Percentiles rank a stretch among this genome's conserved stretches.
phyloP scores from a whole-genome alignment of 108 stramenopile species.

The Cyclotella atomus region DNA sequence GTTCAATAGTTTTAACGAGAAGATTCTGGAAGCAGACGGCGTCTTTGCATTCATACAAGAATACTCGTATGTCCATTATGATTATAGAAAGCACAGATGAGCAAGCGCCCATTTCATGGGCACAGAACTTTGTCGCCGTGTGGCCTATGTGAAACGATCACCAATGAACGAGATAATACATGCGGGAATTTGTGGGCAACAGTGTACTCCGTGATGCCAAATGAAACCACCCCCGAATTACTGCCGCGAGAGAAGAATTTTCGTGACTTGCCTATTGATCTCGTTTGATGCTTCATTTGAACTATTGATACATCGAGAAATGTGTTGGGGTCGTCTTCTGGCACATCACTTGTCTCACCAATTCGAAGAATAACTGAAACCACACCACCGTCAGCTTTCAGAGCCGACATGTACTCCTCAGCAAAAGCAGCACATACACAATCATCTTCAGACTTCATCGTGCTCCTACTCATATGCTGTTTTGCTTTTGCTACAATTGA shows the following conservation, averaged over 20 bases:
- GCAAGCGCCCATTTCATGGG: no score
- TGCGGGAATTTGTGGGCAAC: slow-evolving; percentile 81
- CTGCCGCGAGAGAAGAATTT: slow-evolving; percentile 35
- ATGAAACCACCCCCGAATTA: background rate
- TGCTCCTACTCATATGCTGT: slow-evolving; percentile 1
- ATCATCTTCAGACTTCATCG: slow-evolving; percentile 46
- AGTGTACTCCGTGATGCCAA: slow-evolving; percentile 63
- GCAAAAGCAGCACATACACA: slow-evolving; percentile 61
- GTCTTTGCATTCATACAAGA: background rate
- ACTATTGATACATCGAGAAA: slow-evolving; percentile 53
- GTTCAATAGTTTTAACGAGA: background rate
- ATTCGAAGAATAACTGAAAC: slow-evolving; percentile 35
- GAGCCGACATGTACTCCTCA: slow-evolving; percentile 52
- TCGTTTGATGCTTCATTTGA: slow-evolving; percentile 36
- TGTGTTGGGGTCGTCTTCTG: slow-evolving; percentile 38
- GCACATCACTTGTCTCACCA: slow-evolving; percentile 13
- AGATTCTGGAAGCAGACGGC: background rate
- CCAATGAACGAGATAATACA: slow-evolving; percentile 73
- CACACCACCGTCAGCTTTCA: slow-evolving; percentile 28
- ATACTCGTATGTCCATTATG: background rate
- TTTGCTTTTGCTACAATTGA: slow-evolving; percentile 42
- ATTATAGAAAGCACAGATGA: background rate
- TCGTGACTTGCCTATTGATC: slow-evolving; percentile 29
- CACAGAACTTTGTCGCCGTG: no score
- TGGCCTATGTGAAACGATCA: no score